Conservation (phyloP, 192 early-diverging fungal species). For the Obelidium mucronatum region DNA sequence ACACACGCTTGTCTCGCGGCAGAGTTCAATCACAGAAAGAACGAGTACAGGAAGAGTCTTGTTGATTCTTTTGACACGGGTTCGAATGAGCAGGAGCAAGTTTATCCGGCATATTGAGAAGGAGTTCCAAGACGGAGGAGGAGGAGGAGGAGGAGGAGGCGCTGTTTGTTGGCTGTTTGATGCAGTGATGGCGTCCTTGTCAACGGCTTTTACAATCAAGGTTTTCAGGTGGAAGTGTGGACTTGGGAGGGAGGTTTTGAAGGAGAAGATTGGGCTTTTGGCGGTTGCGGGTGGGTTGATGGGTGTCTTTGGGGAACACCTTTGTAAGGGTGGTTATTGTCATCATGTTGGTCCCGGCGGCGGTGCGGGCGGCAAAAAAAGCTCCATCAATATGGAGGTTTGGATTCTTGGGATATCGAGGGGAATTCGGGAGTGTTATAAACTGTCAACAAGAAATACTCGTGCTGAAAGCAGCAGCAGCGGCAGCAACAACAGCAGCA, state of each 20-base stretch:
- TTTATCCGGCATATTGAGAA: neutral
- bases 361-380: neutral
- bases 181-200: constrained; percentile 2
- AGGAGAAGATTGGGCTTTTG: constrained; percentile 21
- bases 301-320: constrained; percentile 6
- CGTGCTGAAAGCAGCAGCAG: neutral
- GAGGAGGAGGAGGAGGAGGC: no score
- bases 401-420: constrained; percentile 3
- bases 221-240: neutral
- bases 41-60: neutral
- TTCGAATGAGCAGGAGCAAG: neutral
- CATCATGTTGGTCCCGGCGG: neutral
- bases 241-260: neutral
- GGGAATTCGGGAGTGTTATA: neutral
- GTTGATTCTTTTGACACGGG: neutral
- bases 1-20: neutral
- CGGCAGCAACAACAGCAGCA: no score
- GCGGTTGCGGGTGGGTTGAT: constrained; percentile 8
- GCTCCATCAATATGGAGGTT: neutral
- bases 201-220: neutral
- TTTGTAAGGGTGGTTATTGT: neutral
- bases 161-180: constrained; percentile 3
- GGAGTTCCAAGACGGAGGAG: neutral
- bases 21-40: constrained; percentile 4
- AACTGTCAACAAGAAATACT: neutral